Base-by-base conservation (phyloP, 2,329 filamentous ascomycete genomes). In the Lachnellula hyalina region DNA sequence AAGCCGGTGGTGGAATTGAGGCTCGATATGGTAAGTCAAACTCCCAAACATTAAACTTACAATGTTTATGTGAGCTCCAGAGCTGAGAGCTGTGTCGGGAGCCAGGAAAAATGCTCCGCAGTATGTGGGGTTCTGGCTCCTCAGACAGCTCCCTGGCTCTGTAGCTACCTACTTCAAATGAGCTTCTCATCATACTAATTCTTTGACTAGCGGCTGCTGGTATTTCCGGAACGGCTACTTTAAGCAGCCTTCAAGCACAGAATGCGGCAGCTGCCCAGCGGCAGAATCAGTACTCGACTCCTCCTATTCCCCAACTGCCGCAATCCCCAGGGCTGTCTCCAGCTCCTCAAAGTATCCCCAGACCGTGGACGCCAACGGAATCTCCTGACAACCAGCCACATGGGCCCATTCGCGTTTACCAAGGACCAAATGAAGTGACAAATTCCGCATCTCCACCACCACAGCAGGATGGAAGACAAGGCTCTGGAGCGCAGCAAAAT, bases 341-440 rank as follows among this genome's bases (percentile, higher is more conserved):
- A 42, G 55, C 54, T 21, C 71, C 68, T 55, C 65, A 67, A 64
- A 63, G 67, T 45, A 69, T 74, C 38, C 68, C 78, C 25, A 81
- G 93, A 47, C 92, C 92, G 32, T 97, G 93, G 94, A 97, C 93
- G 9, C 94, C 94, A 0, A 97, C 94, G 3, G 94, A 99, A 70
- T 81, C 85, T 54, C 91, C 92, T 1, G 91, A 90, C 34, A 86
- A 86, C 58, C 87, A 91, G 51, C 90, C 90, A 5, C 90, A 96
- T 73, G 92, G 92, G 0, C 91, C 91, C 32, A 91, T 93, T 0
- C 91, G 89, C 0, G 87, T 96, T 1, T 97, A 96, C 64, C 93
- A 96, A 72, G 94, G 94, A 6, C 81, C 83, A 51, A 86, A 86
- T 61, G 85, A 89, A 58, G 84, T 92, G 5, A 67, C 69, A 38